Evolutionary conservation across 1,139 yeast species (phyloP).

Genomic region (Debaryomyces singareniensis): DNA sequence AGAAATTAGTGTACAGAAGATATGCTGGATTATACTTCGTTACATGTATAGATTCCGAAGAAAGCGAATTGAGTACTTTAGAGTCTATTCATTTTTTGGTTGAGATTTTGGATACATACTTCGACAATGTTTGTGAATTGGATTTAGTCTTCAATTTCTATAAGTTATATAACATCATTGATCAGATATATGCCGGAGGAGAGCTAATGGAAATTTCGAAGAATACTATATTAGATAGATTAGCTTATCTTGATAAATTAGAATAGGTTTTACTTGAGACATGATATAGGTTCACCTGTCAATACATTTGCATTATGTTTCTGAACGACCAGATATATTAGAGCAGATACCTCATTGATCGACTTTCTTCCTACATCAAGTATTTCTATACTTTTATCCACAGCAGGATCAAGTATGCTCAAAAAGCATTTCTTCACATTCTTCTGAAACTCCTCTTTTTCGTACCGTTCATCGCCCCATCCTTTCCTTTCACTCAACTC

Average conservation of each 20-base stretch:
- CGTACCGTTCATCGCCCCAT: constrained; percentile 92
- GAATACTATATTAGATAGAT: constrained; percentile 46
- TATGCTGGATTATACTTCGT: constrained; percentile 91
- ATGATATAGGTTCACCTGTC: constrained; percentile 10
- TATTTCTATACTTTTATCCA: constrained; percentile 30
- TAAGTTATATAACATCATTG: constrained; percentile 63
- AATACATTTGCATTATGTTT: constrained; percentile 9
- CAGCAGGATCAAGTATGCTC: constrained; percentile 30
- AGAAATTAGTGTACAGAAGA: constrained; percentile 76
- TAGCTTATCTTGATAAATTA: constrained; percentile 42
- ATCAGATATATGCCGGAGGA: constrained; percentile 74
- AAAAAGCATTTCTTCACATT: constrained; percentile 59
- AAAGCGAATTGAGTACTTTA: constrained; percentile 74
- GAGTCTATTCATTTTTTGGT: constrained; percentile 87
- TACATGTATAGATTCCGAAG: constrained; percentile 66
- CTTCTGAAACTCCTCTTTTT: constrained; percentile 62
- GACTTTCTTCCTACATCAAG: constrained; percentile 55
- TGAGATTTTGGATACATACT: constrained; percentile 79
- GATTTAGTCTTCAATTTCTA: constrained; percentile 81
- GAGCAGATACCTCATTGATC: constrained; percentile 49
- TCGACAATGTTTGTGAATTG: constrained; percentile 88
- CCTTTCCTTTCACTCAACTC: constrained; percentile 58
- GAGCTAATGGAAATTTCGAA: constrained; percentile 73
- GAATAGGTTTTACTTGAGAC: constrained; percentile 13
- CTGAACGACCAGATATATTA: constrained; percentile 22